Conservation (phyloP, 768 basidiomycete genomes). For the Rhodotorula kratochvilovae region DNA sequence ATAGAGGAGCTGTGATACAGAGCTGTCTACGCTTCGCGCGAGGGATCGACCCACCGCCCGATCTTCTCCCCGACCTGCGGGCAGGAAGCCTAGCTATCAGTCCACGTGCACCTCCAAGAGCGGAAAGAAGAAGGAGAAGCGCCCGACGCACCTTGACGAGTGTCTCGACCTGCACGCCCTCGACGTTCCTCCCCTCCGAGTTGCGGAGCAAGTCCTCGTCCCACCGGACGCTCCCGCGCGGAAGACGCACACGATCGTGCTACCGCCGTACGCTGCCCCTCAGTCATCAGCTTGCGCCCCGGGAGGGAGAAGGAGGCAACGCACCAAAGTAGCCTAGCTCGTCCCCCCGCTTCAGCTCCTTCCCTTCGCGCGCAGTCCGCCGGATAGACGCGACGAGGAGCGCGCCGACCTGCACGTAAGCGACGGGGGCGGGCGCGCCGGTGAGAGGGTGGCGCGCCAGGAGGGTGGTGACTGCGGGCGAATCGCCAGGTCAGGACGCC, state of each 20-base stretch:
- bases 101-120: too few species aligned
- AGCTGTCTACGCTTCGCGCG: background rate
- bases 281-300: background rate
- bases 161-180: slow-evolving; percentile 56
- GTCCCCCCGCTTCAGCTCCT: slow-evolving; percentile 51
- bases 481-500: slow-evolving; percentile 43
- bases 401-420: slow-evolving; percentile 71
- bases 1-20: background rate
- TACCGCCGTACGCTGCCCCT: slow-evolving; percentile 60
- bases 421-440: slow-evolving; percentile 51
- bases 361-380: slow-evolving; percentile 55
- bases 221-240: slow-evolving; percentile 48
- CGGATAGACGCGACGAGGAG: slow-evolving; percentile 71
- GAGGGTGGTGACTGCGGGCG: slow-evolving; percentile 27
- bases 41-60: slow-evolving; percentile 2
- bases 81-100: too few species aligned
- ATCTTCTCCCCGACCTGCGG: slow-evolving; percentile 28
- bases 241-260: slow-evolving; percentile 62
- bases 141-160: slow-evolving; percentile 55
- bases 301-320: background rate
- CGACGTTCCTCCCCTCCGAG: slow-evolving; percentile 48
- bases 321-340: slow-evolving; percentile 63
- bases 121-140: background rate
- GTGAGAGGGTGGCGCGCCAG: background rate
- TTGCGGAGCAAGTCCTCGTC: slow-evolving; percentile 57